Evolutionary conservation across 208 protist genomes (phyloP), one percentile per base, ranked within the genome.

Genomic region (Acanthamoeba royreba): DNA sequence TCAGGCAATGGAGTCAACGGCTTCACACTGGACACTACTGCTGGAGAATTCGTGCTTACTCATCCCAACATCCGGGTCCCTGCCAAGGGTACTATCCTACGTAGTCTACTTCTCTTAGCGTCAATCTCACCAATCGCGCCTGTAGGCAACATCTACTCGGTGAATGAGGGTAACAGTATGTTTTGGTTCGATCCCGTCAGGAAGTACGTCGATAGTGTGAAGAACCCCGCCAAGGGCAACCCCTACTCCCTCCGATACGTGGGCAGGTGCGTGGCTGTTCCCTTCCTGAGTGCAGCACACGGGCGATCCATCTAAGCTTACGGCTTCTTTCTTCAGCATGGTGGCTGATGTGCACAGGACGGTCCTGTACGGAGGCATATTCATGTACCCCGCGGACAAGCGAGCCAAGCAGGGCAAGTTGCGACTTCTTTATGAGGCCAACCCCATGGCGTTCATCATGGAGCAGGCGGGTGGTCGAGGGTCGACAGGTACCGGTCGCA

Each of bases 361-460:
- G 13, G 94, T 99, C 8, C 96, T 99, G 7, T 99, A 99, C 95
- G 99, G 99, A 31, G 99, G 99, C 92, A 98, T 99, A 89, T 99
- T 99, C 96, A 98, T 98, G 94, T 99, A 99, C 96, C 98, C 99
- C 33, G 97, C 94, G 31, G 98, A 99, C 93, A 94, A 93, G 0
- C 97, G 97, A 63, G 98, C 97, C 95, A 94, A 96, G 72, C 97
- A 99, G 45, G 99, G 99, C 45, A 99, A 99, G 96, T 96, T 99
- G 77, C 98, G 99, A 63, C 97, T 99, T 28, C 95, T 99, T 1
- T 99, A 99, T 94, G 99, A 99, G 96, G 58, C 52, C 43, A 89
- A 74, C n/a, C 95, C 95, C 28, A 97, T 97, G 94, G 87, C 94
- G 11, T 96, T 55, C 31, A 38, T 89, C 46, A 93, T 52, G 38